A percentile compares a stretch with the other conserved stretches of the same genome.
Conservation (phyloP, 2,329 filamentous ascomycete species). For the Calonectria pauciramosa region DNA sequence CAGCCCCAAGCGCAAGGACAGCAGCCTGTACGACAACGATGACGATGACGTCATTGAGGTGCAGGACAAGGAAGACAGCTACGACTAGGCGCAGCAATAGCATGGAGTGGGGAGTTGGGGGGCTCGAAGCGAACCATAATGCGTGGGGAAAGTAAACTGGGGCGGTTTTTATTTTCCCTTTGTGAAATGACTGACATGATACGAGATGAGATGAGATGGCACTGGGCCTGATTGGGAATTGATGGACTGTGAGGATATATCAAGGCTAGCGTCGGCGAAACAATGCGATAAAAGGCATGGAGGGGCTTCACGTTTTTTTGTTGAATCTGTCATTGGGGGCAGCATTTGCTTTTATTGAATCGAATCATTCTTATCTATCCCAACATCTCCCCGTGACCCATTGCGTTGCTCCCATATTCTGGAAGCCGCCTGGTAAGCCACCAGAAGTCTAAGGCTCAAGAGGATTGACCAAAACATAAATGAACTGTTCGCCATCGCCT, state of each 20-base stretch:
- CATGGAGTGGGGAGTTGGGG: background rate
- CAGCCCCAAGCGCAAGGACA: slow-evolving; percentile 40
- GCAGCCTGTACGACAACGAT: slow-evolving; percentile 43
- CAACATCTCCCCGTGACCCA: background rate
- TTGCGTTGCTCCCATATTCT: background rate
- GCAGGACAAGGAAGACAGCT: slow-evolving; percentile 41
- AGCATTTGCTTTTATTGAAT: background rate
- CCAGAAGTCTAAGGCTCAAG: background rate
- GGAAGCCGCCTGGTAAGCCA: background rate
- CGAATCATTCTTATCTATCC: background rate
- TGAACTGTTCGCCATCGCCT: background rate
- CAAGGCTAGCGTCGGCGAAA: background rate
- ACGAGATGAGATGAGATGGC: slow-evolving; percentile 21
- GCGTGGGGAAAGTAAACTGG: background rate
- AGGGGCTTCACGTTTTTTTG: background rate
- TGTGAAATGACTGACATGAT: slow-evolving; percentile 11
- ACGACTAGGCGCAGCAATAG: slow-evolving; percentile 33
- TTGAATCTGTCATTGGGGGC: background rate
- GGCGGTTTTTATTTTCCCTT: background rate
- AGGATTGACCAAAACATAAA: background rate
- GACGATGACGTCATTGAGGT: slow-evolving; percentile 46
- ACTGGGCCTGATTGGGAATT: background rate
- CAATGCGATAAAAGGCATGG: background rate
- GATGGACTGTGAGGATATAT: slow-evolving; percentile 11
- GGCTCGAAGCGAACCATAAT: slow-evolving; percentile 5